phyloP scores from a whole-genome alignment of 352 stramenopile genomes.

The Pelagophyceae sp. region DNA sequence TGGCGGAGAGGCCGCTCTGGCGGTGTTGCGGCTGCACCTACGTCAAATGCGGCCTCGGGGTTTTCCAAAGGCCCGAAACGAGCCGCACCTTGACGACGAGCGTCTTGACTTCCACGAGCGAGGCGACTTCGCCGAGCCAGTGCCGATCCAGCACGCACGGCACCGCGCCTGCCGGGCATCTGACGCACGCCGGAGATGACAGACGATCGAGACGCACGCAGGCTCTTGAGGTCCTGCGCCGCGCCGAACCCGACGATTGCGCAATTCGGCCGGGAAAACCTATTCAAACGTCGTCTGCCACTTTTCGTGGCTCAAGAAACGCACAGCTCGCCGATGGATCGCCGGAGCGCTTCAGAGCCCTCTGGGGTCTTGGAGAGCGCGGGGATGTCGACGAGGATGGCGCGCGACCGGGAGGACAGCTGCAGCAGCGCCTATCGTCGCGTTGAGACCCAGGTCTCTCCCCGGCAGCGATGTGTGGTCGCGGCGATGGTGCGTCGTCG shows the following conservation, averaged over 20 bases:
- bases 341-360: slow-evolving; percentile 38
- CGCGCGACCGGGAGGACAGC: slow-evolving; percentile 29
- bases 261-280: slow-evolving; percentile 12
- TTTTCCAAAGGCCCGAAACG: no score
- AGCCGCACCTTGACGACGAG: no score
- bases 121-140: slow-evolving; percentile 29
- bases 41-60: slow-evolving; percentile 32
- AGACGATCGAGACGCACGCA: no score
- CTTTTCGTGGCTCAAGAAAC: no score
- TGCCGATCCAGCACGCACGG: slow-evolving; percentile 23
- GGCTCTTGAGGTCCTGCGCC: slow-evolving; percentile 39
- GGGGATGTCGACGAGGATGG: slow-evolving; percentile 43
- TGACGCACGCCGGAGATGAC: no score
- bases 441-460: no score
- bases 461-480: no score
- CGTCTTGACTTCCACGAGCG: slow-evolving; percentile 34
- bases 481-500: no score
- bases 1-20: slow-evolving; percentile 37
- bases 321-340: slow-evolving; percentile 40
- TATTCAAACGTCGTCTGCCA: no score
- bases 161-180: neutral
- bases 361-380: slow-evolving; percentile 35
- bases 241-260: slow-evolving; percentile 42
- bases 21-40: slow-evolving; percentile 29
- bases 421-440: slow-evolving; percentile 42